phyloP scores from a whole-genome alignment of 176 grass and related monocot genomes.

The Pontederia paniculata region DNA sequence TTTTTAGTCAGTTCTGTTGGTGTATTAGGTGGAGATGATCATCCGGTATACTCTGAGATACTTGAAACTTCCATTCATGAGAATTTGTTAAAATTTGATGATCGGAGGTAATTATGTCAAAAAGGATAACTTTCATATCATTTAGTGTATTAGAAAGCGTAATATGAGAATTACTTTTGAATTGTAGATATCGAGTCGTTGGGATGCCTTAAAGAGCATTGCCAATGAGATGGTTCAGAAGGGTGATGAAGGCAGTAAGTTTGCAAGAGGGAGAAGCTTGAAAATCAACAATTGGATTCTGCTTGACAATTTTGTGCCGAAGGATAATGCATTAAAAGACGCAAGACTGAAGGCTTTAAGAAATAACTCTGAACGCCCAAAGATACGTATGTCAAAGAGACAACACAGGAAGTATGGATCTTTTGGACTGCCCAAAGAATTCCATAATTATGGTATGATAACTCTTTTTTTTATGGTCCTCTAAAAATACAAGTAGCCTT shows the following conservation, averaged over 20 bases:
- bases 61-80: conserved; percentile 18
- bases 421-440: conserved; percentile 33
- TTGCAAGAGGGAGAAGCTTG: conserved; percentile 40
- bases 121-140: background rate
- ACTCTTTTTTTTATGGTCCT: no score
- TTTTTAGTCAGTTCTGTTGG: background rate
- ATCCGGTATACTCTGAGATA: conserved; percentile 37
- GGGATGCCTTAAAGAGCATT: conserved; percentile 31
- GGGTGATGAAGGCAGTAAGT: conserved; percentile 36
- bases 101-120: conserved; percentile 1
- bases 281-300: conserved; percentile 47
- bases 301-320: conserved; percentile 47
- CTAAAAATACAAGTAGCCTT: no score
- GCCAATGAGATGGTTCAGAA: conserved; percentile 60
- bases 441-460: conserved; percentile 29
- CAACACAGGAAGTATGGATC: conserved; percentile 55
- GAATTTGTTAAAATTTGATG: conserved; percentile 26
- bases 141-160: background rate
- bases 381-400: conserved; percentile 49
- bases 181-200: conserved; percentile 25
- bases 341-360: conserved; percentile 36
- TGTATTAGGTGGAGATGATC: conserved; percentile 29
- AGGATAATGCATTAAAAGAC: conserved; percentile 33
- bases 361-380: conserved; percentile 45
- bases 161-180: background rate